These are phyloP conservation scores for Oenanthe javanica DNA, from an alignment of 140 eudicot genomes.

Conservation along the genomic window DNA sequence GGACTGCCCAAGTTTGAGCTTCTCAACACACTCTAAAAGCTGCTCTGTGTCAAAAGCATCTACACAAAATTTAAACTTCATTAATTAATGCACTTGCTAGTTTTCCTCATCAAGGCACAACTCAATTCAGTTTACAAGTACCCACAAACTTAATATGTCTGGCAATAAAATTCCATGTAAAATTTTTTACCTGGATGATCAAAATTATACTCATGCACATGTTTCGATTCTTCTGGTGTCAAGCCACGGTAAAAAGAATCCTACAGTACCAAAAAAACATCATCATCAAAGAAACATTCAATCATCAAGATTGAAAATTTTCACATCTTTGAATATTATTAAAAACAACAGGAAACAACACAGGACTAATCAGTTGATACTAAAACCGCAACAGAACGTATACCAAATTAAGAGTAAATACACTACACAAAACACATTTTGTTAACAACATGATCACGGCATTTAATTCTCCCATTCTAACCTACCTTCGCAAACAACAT, in stretches of 20 bases:
- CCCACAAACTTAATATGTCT: background rate
- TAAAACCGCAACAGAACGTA: too few relatives aligned
- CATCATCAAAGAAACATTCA: background rate
- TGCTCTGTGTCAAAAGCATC: conserved; percentile 99
- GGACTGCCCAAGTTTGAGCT: conserved; percentile 63
- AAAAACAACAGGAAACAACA: background rate
- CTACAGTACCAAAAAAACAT: conserved; percentile 20
- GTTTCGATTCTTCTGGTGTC: conserved; percentile 70
- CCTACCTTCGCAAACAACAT: too few relatives aligned
- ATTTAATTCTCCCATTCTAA: background rate
- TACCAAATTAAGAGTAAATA: background rate
- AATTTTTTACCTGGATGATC: conserved; percentile 87
- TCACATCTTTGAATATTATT: background rate
- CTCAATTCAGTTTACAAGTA: background rate
- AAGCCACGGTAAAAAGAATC: conserved; percentile 97
- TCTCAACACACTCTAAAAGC: conserved; percentile 71
- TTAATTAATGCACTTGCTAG: background rate
- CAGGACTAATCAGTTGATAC: background rate
- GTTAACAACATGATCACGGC: background rate
- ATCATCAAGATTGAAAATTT: background rate
- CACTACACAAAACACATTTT: background rate
- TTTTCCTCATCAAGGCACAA: background rate
- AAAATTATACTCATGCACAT: conserved; percentile 85
- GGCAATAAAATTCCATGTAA: background rate
- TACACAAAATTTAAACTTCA: conserved; percentile 17